A percentile compares a stretch with the other conserved stretches of the same genome.
Evolutionary conservation across 2,329 filamentous ascomycete species (phyloP).

Genomic region (Epichloe coenophiala): DNA sequence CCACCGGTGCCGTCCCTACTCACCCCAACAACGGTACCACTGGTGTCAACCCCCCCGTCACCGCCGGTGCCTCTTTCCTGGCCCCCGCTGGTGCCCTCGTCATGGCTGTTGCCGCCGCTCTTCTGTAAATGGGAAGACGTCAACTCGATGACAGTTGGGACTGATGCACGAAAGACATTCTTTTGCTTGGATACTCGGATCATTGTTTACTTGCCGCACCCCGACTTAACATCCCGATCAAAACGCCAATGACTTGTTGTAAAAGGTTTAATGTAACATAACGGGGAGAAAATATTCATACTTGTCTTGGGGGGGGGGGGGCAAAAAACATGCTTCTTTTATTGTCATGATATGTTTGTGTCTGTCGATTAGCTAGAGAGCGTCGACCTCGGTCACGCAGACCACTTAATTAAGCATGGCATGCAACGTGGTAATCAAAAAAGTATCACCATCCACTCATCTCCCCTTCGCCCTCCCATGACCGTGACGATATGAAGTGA

Average conservation of each 20-base stretch:
- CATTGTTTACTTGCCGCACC: background rate
- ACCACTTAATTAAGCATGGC: conserved; percentile 1
- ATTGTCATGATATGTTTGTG: background rate
- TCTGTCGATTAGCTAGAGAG: background rate
- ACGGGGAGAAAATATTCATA: background rate
- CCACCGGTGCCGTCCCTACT: conserved; percentile 1
- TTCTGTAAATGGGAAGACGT: conserved; percentile 1
- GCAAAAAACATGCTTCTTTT: background rate
- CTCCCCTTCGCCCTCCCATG: background rate
- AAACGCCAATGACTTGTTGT: background rate
- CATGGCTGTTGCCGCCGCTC: conserved; percentile 7
- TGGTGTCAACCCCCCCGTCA: conserved; percentile 5
- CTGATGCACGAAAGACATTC: background rate
- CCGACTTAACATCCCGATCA: background rate
- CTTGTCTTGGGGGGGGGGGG: background rate
- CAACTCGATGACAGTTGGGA: background rate
- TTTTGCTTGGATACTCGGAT: background rate
- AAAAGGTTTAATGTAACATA: conserved; percentile 1
- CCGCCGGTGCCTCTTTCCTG: conserved; percentile 8
- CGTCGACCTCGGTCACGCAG: background rate
- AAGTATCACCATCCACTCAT: background rate
- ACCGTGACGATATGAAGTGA: background rate
- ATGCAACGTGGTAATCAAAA: background rate
- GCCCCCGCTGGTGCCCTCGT: conserved; percentile 8
- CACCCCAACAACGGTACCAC: conserved; percentile 2